Conservation (phyloP, 306 rosid species). For the Cyamopsis tetragonoloba region DNA sequence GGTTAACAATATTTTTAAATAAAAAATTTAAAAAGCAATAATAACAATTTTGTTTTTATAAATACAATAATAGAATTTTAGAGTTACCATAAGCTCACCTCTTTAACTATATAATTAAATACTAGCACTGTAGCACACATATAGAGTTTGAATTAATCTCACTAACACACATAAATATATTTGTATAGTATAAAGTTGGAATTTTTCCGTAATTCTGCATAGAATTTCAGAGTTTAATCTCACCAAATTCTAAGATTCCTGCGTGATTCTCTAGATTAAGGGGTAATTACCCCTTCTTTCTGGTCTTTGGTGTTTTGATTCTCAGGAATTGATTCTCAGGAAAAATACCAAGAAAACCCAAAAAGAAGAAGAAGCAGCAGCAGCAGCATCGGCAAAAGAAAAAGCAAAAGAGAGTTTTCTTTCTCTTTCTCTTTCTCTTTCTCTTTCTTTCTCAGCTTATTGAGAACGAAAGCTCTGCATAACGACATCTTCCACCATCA, state of each 20-base stretch:
- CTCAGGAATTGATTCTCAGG: conserved; percentile 37
- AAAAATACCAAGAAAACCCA: conserved; percentile 21
- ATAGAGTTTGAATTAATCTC: no score
- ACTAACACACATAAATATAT: neutral
- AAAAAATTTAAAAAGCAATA: no score
- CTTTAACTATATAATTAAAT: no score
- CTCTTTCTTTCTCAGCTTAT: neutral
- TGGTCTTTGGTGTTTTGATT: conserved; percentile 28
- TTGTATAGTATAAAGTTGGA: neutral
- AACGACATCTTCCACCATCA: conserved; percentile 1
- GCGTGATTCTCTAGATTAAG: conserved; percentile 12
- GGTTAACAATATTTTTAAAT: no score
- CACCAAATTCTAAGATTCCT: conserved; percentile 32
- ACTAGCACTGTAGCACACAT: no score
- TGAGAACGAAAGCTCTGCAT: conserved; percentile 17
- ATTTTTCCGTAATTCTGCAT: conserved; percentile 10
- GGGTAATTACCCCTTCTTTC: neutral
- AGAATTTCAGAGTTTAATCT: conserved; percentile 26
- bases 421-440: conserved; percentile 6
- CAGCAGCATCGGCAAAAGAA: conserved; percentile 19
- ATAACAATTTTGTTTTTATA: no score
- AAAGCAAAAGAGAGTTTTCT: conserved; percentile 29
- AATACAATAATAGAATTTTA: no score
- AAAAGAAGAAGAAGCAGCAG: conserved; percentile 15
- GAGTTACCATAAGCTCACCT: no score